Percentiles rank a stretch among this genome's conserved stretches.
phyloP scores from a whole-genome alignment of 2,329 filamentous ascomycete species.

The Nakataea oryzae region DNA sequence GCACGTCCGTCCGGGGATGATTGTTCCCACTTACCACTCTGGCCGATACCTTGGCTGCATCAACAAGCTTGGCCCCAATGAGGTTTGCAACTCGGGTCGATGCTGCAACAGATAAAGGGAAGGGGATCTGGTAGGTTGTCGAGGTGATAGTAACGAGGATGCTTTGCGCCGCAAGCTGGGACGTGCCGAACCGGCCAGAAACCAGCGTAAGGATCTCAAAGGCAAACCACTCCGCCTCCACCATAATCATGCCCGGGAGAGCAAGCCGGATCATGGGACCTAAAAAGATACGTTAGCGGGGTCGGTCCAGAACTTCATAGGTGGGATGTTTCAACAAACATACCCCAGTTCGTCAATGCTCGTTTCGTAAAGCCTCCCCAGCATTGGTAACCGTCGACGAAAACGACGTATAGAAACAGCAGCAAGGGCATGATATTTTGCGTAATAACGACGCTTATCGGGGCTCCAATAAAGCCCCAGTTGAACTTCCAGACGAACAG shows the following conservation, averaged over 20 bases:
- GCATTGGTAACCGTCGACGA: constrained; percentile 62
- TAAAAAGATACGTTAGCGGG: neutral
- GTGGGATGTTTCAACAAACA: constrained; percentile 33
- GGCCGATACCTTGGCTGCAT: constrained; percentile 71
- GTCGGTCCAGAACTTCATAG: too few relatives aligned
- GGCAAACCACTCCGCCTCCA: constrained; percentile 84
- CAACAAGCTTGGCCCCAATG: constrained; percentile 75
- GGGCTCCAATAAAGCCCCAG: constrained; percentile 66
- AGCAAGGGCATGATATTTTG: constrained; percentile 64
- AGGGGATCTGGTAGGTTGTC: constrained; percentile 84
- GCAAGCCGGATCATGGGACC: constrained; percentile 77
- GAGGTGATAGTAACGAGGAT: constrained; percentile 69
- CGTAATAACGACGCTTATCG: constrained; percentile 65
- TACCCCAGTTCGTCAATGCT: constrained; percentile 62
- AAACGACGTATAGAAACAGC: constrained; percentile 65
- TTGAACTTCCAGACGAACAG: constrained; percentile 63
- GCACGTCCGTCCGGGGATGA: too few relatives aligned
- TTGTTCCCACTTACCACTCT: constrained; percentile 48
- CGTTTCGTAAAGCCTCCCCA: constrained; percentile 70
- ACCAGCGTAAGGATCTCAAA: constrained; percentile 88
- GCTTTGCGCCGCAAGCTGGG: constrained; percentile 77
- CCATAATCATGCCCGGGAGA: constrained; percentile 84
- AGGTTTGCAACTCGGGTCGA: constrained; percentile 86
- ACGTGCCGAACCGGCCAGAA: constrained; percentile 67
- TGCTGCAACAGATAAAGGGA: constrained; percentile 79